Conservation (phyloP, 345 rosid species). For the Anacardium occidentale region DNA sequence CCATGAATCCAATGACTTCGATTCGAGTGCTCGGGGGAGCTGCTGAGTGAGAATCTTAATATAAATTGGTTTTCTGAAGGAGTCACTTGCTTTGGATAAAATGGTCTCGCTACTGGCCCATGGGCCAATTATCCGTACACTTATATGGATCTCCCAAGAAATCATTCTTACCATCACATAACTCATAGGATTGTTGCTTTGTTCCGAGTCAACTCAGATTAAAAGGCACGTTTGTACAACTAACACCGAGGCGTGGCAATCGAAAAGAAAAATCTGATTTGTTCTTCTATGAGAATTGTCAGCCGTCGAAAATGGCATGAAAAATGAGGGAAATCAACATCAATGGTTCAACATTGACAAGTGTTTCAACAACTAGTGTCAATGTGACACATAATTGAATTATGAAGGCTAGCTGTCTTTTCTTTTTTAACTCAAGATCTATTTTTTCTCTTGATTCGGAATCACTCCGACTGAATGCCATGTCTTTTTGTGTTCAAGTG, state of each 20-base stretch:
- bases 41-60: no score
- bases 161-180: no score
- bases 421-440: constrained; percentile 2
- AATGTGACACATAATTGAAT: not conserved
- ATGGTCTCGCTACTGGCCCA: no score
- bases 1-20: no score
- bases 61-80: no score
- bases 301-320: constrained; percentile 21
- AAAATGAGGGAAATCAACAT: constrained; percentile 9
- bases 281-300: not conserved
- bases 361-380: not conserved
- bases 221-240: not conserved
- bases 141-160: no score
- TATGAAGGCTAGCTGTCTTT: constrained; percentile 1
- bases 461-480: not conserved
- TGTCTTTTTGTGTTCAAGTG: constrained; percentile 6
- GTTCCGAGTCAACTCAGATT: not conserved
- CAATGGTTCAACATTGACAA: constrained; percentile 2
- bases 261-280: not conserved
- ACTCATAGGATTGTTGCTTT: not conserved
- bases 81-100: no score
- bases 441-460: not conserved
- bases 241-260: not conserved
- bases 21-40: no score
- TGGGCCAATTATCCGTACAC: no score